phyloP scores from a whole-genome alignment of 2,329 filamentous ascomycete genomes.

The Talaromyces sp. region DNA sequence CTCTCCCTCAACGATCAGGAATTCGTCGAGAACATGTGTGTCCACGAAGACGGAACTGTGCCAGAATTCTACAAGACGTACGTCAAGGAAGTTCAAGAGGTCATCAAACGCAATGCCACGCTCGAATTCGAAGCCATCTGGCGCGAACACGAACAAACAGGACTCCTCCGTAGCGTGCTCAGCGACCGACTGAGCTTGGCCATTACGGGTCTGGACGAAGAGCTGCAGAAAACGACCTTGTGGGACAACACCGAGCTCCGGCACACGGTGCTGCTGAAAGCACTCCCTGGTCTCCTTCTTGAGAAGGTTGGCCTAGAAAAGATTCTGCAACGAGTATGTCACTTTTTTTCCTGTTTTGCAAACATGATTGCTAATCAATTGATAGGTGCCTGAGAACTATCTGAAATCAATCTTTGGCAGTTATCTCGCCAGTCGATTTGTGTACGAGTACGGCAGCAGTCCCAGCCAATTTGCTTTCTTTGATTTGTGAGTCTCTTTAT shows the following conservation, averaged over 20 bases:
- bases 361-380: not conserved
- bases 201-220: conserved; percentile 95
- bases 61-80: conserved; percentile 92
- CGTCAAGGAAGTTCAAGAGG: conserved; percentile 83
- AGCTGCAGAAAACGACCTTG: conserved; percentile 86
- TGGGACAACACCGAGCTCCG: conserved; percentile 81
- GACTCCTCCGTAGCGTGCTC: conserved; percentile 73
- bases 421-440: conserved; percentile 89
- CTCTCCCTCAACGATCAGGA: conserved; percentile 86
- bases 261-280: conserved; percentile 72
- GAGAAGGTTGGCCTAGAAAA: conserved; percentile 88
- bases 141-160: conserved; percentile 83
- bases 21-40: conserved; percentile 93
- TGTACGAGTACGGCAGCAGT: conserved; percentile 89
- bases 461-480: conserved; percentile 98
- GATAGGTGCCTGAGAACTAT: conserved; percentile 78
- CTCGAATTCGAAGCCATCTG: conserved; percentile 98
- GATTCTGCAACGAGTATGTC: conserved; percentile 69
- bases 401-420: conserved; percentile 93
- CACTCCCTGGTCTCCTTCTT: conserved; percentile 75
- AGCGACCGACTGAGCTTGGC: conserved; percentile 86
- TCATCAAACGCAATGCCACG: conserved; percentile 83
- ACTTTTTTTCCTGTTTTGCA: not conserved
- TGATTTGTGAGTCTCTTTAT: conserved; percentile 69
- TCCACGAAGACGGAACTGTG: conserved; percentile 66